Percentiles rank a stretch among this genome's conserved stretches.
Conservation (phyloP, 352 stramenopile species). For the Phytophthora hibernalis region DNA sequence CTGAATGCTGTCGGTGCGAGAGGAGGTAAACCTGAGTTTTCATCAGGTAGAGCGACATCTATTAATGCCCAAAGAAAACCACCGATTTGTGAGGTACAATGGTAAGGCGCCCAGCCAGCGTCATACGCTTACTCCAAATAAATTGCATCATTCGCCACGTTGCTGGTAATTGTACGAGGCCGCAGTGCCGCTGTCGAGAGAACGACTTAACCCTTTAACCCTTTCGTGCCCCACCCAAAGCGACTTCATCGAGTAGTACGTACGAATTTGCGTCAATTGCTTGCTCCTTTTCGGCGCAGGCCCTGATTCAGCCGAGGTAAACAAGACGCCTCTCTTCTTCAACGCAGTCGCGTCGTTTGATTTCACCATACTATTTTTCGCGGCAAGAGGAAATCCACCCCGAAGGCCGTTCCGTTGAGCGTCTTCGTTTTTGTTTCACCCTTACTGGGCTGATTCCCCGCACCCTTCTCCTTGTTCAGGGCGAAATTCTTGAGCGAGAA, state of each 20-base stretch:
- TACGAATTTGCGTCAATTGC: conserved; percentile 17
- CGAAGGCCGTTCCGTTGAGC: background rate
- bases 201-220: too few relatives aligned
- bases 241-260: background rate
- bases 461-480: conserved; percentile 10
- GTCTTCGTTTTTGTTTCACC: background rate
- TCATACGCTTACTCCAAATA: conserved; percentile 17
- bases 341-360: conserved; percentile 10
- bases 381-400: conserved; percentile 3
- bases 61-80: conserved; percentile 6
- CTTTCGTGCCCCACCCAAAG: conserved; percentile 7
- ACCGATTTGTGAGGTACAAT: conserved; percentile 5
- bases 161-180: background rate
- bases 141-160: background rate
- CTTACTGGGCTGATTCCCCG: conserved; percentile 5
- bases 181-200: conserved; percentile 7
- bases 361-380: conserved; percentile 6
- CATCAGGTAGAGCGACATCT: background rate
- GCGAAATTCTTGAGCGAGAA: conserved; percentile 10
- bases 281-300: conserved; percentile 32
- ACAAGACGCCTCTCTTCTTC: conserved; percentile 33
- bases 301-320: conserved; percentile 8
- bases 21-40: background rate
- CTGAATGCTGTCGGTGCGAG: background rate
- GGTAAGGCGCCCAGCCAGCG: background rate